Base-by-base conservation (phyloP, 257 asterid species). In the Nicotiana obtusifolia region DNA sequence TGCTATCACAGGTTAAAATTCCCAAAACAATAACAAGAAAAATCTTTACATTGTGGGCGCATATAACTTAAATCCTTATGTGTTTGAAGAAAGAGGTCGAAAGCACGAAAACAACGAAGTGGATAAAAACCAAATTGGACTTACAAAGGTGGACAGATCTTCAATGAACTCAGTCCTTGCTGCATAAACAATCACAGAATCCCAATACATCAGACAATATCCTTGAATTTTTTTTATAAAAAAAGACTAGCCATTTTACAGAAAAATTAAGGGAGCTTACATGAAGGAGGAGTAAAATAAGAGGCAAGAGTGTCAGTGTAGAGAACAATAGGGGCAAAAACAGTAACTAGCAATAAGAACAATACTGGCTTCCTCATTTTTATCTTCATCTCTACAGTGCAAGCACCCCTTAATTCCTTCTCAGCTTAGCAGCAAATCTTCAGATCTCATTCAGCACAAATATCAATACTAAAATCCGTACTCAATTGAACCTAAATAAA, bases 91-190 rank as follows among this genome's bases (percentile, higher is more conserved):
- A 49, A 75, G 44, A 49, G 5, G 22, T 44, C 4, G 24, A 75
- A 73, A 31, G 5, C 44, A 49, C 44, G 33, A 7, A 75, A 49
- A 75, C 80, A 49, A 49, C 26, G 62, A 49, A 47, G 61, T 47
- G 37, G 61, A 47, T 47, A 73, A 47, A 73, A 24, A 15, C 0
- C 22, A 53, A 26, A 60, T 57, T 0, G 14, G 68, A 86, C 98
- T 88, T 88, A 95, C 99, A 82, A 91, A 88, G 67, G 93, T 64
- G n/a, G 98, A 89, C n/a, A 87, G 90, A 79, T 93, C 98, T 81
- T 95, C 97, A 49, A 89, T 82, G 77, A 90, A 90, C 79, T 89
- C 97, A 84, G 78, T 79, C 82, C 90, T 88, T 15, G 97, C 99
- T 95, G 91, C 62, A 86, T 81, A 83, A 83, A 17, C 61, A 62